phyloP scores from a whole-genome alignment of 768 basidiomycete genomes.

The Calocybe cyanea region DNA sequence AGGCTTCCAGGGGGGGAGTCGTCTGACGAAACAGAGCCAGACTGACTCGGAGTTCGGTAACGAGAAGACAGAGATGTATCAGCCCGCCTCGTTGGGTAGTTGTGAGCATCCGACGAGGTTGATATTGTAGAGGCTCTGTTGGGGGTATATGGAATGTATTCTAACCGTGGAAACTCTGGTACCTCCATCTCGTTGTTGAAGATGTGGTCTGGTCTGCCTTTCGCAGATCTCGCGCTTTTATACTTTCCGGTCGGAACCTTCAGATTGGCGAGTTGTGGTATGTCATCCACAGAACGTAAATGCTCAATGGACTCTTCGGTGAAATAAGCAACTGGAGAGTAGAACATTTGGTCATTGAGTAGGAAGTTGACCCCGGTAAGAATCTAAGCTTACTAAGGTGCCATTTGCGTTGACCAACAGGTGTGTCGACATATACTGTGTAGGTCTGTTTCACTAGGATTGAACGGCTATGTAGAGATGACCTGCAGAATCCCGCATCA shows the following conservation, averaged over 20 bases:
- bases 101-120: slow-evolving; percentile 18
- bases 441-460: slow-evolving; percentile 78
- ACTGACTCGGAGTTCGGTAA: slow-evolving; percentile 15
- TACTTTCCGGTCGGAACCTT: slow-evolving; percentile 64
- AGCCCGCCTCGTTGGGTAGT: slow-evolving; percentile 6
- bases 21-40: slow-evolving; percentile 27
- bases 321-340: slow-evolving; percentile 66
- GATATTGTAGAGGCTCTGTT: slow-evolving; percentile 16
- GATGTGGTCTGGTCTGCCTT: slow-evolving; percentile 50
- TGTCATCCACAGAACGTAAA: slow-evolving; percentile 61
- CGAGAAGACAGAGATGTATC: slow-evolving; percentile 2
- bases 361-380: slow-evolving; percentile 2
- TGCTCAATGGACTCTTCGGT: slow-evolving; percentile 64
- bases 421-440: slow-evolving; percentile 69
- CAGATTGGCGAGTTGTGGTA: slow-evolving; percentile 46
- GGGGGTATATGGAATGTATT: slow-evolving; percentile 44
- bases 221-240: slow-evolving; percentile 66
- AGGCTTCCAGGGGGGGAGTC: slow-evolving; percentile 33
- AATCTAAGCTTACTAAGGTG: slow-evolving; percentile 57
- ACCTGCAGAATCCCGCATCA: slow-evolving; percentile 11
- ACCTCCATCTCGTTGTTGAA: slow-evolving; percentile 40
- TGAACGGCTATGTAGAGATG: slow-evolving; percentile 27
- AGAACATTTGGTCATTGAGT: slow-evolving; percentile 16
- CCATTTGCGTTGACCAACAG: slow-evolving; percentile 72
- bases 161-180: slow-evolving; percentile 35